Evolutionary conservation across 257 asterid genomes (phyloP).

Genomic region (Forsythia suspensa): DNA sequence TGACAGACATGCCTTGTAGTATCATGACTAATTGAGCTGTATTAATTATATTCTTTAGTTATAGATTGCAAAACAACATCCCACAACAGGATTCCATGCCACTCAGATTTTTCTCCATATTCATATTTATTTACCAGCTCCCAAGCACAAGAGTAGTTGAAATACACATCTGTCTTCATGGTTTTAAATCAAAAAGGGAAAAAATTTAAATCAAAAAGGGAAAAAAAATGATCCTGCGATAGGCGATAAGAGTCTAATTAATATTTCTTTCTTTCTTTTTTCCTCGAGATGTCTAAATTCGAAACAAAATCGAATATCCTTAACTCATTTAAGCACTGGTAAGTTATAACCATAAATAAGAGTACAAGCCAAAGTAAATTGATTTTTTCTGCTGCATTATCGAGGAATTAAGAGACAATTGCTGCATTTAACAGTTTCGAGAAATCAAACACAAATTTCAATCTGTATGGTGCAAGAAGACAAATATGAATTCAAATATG

Average conservation of each 20-base stretch:
- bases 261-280: no score
- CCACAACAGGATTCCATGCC: slow-evolving; percentile 29
- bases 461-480: slow-evolving; percentile 18
- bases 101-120: slow-evolving; percentile 27
- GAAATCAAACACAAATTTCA: slow-evolving; percentile 33
- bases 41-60: slow-evolving; percentile 30
- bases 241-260: no score
- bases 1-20: slow-evolving; percentile 71
- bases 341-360: no score
- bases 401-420: slow-evolving; percentile 26
- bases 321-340: not conserved
- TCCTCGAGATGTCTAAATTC: no score
- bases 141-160: slow-evolving; percentile 25
- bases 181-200: not conserved
- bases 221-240: no score
- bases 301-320: not conserved
- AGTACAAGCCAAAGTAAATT: not conserved
- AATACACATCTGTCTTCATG: not conserved
- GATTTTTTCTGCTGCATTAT: slow-evolving; percentile 15
- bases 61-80: slow-evolving; percentile 31
- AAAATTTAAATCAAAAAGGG: not conserved
- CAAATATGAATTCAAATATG: slow-evolving; percentile 16
- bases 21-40: slow-evolving; percentile 46
- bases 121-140: slow-evolving; percentile 1
- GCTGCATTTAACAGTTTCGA: slow-evolving; percentile 30